Evolutionary conservation across 495 filamentous ascomycete species (phyloP).

Genomic region (Aspergillus baeticus): DNA sequence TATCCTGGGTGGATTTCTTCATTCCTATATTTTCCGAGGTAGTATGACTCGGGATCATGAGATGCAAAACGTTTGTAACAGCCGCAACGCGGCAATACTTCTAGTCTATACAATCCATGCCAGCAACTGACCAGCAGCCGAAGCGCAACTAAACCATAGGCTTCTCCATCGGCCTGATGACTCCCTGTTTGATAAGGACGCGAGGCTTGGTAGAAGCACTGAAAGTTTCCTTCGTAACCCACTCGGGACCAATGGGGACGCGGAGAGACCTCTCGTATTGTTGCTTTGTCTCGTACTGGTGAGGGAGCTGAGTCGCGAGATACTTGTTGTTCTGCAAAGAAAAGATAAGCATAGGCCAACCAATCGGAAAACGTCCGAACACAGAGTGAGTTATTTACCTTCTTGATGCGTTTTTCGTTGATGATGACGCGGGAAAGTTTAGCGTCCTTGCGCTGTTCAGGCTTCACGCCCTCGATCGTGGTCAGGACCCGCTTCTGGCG

Average conservation of each 20-base stretch:
- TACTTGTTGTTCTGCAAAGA: conserved; percentile 75
- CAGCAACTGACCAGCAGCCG: conserved; percentile 5
- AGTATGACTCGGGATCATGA: not conserved
- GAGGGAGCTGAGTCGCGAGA: conserved; percentile 75
- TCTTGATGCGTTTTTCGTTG: conserved; percentile 86
- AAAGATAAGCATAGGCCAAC: conserved; percentile 26
- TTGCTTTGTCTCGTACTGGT: conserved; percentile 77
- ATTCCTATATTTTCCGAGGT: not conserved
- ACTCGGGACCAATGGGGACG: conserved; percentile 88
- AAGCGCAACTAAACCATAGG: conserved; percentile 55
- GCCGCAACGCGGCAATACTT: too few species aligned
- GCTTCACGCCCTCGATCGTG: conserved; percentile 73
- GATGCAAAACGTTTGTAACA: not conserved
- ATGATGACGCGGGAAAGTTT: conserved; percentile 84
- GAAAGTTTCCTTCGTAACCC: conserved; percentile 90
- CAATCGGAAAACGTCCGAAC: not conserved
- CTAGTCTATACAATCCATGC: not conserved
- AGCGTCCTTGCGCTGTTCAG: conserved; percentile 75
- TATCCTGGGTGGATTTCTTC: not conserved
- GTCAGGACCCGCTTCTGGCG: conserved; percentile 61
- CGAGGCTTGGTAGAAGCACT: conserved; percentile 88
- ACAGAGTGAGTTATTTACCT: conserved; percentile 53
- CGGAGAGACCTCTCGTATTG: conserved; percentile 91
- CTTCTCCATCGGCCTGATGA: conserved; percentile 85
- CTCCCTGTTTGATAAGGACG: conserved; percentile 86